Percentiles rank a stretch among this genome's conserved stretches.
These are phyloP conservation scores for Apostasia ramifera DNA, from an alignment of 106 monocot species.

Conservation along the genomic window DNA sequence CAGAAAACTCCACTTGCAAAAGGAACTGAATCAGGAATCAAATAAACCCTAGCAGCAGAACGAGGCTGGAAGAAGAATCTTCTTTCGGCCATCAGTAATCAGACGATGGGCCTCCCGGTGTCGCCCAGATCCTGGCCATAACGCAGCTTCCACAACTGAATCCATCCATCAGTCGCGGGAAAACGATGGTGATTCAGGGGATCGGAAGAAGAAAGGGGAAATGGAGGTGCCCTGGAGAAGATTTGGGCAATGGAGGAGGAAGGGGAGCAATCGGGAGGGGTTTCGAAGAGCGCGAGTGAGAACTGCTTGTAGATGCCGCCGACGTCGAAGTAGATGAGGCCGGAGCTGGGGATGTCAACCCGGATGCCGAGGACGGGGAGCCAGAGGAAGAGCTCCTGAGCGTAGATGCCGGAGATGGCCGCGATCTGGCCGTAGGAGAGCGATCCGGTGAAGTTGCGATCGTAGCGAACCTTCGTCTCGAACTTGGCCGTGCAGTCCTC, in stretches of 20 bases:
- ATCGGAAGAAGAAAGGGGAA: background rate
- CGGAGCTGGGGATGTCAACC: slow-evolving; percentile 46
- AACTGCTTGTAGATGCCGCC: slow-evolving; percentile 52
- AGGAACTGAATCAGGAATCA: background rate
- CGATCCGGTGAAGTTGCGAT: slow-evolving; percentile 25
- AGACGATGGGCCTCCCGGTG: background rate
- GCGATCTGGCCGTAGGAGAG: slow-evolving; percentile 43
- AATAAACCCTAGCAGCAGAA: background rate
- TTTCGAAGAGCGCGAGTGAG: slow-evolving; percentile 46
- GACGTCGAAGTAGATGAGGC: slow-evolving; percentile 63
- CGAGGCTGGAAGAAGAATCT: background rate
- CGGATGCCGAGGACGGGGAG: slow-evolving; percentile 52
- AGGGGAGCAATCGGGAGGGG: slow-evolving; percentile 37
- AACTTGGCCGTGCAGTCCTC: slow-evolving; percentile 45
- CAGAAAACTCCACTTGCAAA: background rate
- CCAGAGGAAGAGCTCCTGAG: slow-evolving; percentile 70
- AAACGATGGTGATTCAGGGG: background rate
- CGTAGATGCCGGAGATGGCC: slow-evolving; percentile 36
- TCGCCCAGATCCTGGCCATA: background rate
- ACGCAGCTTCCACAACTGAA: background rate
- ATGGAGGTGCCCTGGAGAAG: background rate
- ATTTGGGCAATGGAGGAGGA: background rate
- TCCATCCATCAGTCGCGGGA: background rate
- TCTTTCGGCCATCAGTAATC: background rate
- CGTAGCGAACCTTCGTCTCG: slow-evolving; percentile 45